Percentiles rank a stretch among this genome's conserved stretches.
Conservation (phyloP, 805 yeast species). For the Henningerozyma blattae region DNA sequence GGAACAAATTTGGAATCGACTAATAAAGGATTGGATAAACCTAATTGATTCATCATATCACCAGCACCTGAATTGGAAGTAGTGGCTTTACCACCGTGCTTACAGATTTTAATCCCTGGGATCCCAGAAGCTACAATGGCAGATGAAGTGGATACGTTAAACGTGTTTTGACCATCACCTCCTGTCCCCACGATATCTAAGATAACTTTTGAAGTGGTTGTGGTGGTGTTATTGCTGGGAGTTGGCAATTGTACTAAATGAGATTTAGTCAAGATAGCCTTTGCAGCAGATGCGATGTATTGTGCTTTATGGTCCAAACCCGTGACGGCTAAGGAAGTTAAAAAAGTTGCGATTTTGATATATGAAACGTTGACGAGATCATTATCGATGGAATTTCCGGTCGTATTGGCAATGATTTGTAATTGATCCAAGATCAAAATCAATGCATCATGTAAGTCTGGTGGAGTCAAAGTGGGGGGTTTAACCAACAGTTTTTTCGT, state of each 20-base stretch:
- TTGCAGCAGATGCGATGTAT: constrained; percentile 77
- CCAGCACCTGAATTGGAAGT: constrained; percentile 92
- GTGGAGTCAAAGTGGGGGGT: constrained; percentile 52
- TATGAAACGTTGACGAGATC: constrained; percentile 14
- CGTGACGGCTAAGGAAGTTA: constrained; percentile 61
- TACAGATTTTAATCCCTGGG: constrained; percentile 57
- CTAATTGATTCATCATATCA: constrained; percentile 70
- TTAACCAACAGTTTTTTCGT: constrained; percentile 49
- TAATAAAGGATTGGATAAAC: constrained; percentile 56
- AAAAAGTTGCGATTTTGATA: constrained; percentile 65
- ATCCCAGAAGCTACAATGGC: constrained; percentile 94
- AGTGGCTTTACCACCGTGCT: constrained; percentile 96
- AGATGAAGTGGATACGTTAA: constrained; percentile 89
- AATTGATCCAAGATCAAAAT: constrained; percentile 46
- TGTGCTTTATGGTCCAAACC: constrained; percentile 75
- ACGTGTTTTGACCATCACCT: constrained; percentile 96
- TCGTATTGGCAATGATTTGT: constrained; percentile 20
- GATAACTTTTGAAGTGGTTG: constrained; percentile 1
- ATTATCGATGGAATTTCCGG: too few relatives aligned
- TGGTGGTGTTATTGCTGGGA: too few relatives aligned
- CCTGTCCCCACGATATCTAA: constrained; percentile 95
- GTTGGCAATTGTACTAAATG: constrained; percentile 35
- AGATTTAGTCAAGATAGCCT: constrained; percentile 56
- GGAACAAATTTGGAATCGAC: constrained; percentile 52
- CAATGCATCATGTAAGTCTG: constrained; percentile 55